Percentiles rank a stretch among this genome's conserved stretches.
Conservation (phyloP, 148 eudicot species). For the Dysphania ambrosioides region DNA sequence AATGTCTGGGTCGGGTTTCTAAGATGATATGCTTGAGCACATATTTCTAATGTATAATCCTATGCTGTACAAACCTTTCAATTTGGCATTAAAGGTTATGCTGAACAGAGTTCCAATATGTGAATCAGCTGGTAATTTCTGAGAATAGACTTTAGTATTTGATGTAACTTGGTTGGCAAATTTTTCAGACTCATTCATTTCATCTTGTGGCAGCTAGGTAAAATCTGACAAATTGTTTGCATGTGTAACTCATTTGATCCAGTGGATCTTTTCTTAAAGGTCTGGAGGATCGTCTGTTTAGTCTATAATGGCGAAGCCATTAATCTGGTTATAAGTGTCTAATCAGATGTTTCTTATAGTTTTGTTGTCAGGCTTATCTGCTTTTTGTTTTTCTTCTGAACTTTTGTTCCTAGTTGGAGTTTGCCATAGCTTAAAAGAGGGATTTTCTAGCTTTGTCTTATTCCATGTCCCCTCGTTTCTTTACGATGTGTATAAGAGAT, state of each 20-base stretch:
- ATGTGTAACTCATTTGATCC: background rate
- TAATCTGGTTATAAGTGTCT: background rate
- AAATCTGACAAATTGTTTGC: background rate
- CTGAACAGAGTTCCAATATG: background rate
- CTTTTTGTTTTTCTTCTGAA: background rate
- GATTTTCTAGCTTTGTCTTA: background rate
- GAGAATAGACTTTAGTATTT: background rate
- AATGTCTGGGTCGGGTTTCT: no score
- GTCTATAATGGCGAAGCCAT: background rate
- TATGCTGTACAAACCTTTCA: background rate
- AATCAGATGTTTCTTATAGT: background rate
- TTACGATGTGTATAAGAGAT: background rate
- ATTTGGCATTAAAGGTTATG: background rate
- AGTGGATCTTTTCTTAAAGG: background rate
- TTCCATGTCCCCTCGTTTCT: background rate
- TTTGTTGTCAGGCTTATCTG: background rate
- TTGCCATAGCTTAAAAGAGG: background rate
- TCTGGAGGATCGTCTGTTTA: background rate
- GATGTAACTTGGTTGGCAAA: background rate
- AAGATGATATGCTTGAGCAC: no score
- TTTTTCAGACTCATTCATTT: background rate
- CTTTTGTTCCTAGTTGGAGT: background rate
- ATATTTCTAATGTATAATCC: no score
- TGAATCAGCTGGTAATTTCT: background rate
- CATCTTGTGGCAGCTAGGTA: background rate